Evolutionary conservation across 495 filamentous ascomycete genomes (phyloP), one percentile per base, ranked within the genome.

Genomic region (Xylaria longipes): DNA sequence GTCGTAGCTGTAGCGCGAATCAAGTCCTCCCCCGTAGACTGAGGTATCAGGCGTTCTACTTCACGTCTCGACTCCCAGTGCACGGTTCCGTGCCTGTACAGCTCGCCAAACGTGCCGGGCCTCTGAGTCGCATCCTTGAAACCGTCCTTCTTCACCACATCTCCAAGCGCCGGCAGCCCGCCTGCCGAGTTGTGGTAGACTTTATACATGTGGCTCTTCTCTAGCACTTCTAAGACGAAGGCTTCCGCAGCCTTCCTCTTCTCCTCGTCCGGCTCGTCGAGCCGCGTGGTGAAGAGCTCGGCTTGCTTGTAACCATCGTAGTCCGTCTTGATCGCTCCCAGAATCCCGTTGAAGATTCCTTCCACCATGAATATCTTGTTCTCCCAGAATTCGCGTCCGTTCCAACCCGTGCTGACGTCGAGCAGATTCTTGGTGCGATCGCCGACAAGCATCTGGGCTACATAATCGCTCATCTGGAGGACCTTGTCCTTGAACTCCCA

Each of bases 81-180:
- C 17, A 78, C 76, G 15, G 75, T 78, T 14, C 79, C 81, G 50
- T 79, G 81, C 15, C 79, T 61, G 25, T 82, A 76, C 61, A 82
- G 71, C 71, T 77, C 78, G 0, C 79, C 80, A 73, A 79, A 84
- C 0, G 81, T 83, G 3, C 80, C 82, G 2, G 73, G 71, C 45
- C 73, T 69, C 25, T 74, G 73, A 35, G 80, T 77, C 56, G 69
- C 76, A 22, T 78, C 76, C 61, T 69, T 39, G 61, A 79, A 74
- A 20, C 77, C 77, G 22, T 74, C 48, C 50, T 39, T 62, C 69
- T 82, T 78, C 58, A 78, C 75, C 2, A 82, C 46, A 27, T 73
- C 71, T 5, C 80, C 79, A 12, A 80, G 58, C n/a, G 71, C 68
- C 6, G 73, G 75, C 35, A 63, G 41, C 5, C 71, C 72, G 33